These are phyloP conservation scores for Talaromyces sp. DNA, from an alignment of 2,329 filamentous ascomycete genomes.

Conservation along the genomic window DNA sequence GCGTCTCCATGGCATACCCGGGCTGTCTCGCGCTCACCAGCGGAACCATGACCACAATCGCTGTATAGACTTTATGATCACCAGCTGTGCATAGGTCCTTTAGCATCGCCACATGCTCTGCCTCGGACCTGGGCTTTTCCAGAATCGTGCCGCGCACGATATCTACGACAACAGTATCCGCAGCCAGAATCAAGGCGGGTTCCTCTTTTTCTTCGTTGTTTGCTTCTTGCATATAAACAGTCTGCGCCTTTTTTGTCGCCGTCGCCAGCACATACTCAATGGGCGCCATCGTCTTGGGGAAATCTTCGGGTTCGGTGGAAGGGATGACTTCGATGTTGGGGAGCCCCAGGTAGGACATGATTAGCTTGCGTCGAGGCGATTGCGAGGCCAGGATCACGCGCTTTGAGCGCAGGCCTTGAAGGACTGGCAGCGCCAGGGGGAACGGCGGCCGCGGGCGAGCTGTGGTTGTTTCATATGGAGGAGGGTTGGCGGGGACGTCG, in stretches of 20 bases:
- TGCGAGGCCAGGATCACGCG: slow-evolving; percentile 85
- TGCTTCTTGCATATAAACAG: slow-evolving; percentile 61
- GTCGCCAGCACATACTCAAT: slow-evolving; percentile 90
- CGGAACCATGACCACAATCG: slow-evolving; percentile 77
- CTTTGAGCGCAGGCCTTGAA: slow-evolving; percentile 69
- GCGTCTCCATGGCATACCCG: slow-evolving; percentile 74
- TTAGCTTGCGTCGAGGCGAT: slow-evolving; percentile 75
- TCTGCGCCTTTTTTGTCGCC: slow-evolving; percentile 73
- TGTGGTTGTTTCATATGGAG: slow-evolving; percentile 8
- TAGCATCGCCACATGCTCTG: slow-evolving; percentile 79
- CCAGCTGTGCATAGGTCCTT: slow-evolving; percentile 71
- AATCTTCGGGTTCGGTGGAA: slow-evolving; percentile 76
- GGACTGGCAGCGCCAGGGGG: slow-evolving; percentile 72
- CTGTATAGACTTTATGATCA: slow-evolving; percentile 78
- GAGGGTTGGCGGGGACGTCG: slow-evolving; percentile 3
- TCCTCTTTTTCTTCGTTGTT: slow-evolving; percentile 56
- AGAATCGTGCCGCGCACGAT: slow-evolving; percentile 69
- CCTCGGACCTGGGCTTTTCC: slow-evolving; percentile 82
- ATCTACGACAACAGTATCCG: slow-evolving; percentile 80
- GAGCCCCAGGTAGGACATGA: slow-evolving; percentile 75
- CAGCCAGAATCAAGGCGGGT: slow-evolving; percentile 78
- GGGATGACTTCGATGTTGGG: slow-evolving; percentile 77
- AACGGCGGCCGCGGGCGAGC: slow-evolving; percentile 32
- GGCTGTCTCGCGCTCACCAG: slow-evolving; percentile 74
- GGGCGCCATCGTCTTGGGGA: slow-evolving; percentile 72